These are phyloP conservation scores for Fusarium hostae DNA, from an alignment of 2,329 filamentous ascomycete species.

Conservation along the genomic window DNA sequence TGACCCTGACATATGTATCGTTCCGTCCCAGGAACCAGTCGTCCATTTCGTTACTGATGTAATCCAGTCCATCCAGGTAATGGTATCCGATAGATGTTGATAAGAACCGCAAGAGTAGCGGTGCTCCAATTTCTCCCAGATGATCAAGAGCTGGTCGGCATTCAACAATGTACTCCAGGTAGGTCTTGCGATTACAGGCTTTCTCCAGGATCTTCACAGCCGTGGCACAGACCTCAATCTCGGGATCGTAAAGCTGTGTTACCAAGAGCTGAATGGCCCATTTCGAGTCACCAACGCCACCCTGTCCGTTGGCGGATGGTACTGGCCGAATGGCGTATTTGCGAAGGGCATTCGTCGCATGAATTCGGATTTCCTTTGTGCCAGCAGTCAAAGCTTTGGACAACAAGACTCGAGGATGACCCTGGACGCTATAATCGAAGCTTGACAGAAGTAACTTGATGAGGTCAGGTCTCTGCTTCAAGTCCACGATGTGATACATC, in stretches of 20 bases:
- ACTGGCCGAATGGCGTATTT: conserved; percentile 77
- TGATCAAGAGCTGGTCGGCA: conserved; percentile 95
- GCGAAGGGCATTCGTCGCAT: conserved; percentile 85
- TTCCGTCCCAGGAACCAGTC: conserved; percentile 99
- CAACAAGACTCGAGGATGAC: conserved; percentile 89
- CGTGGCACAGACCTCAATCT: conserved; percentile 95
- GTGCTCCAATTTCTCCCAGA: conserved; percentile 94
- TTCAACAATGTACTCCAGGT: conserved; percentile 95
- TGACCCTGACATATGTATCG: conserved; percentile 92
- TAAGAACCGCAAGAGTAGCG: conserved; percentile 88
- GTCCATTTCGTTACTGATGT: conserved; percentile 99
- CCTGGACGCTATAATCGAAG: conserved; percentile 90
- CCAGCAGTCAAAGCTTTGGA: conserved; percentile 94
- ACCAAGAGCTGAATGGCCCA: conserved; percentile 98
- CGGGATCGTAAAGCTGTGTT: conserved; percentile 97
- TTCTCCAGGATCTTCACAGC: conserved; percentile 98
- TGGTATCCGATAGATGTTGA: conserved; percentile 98
- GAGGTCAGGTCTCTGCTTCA: conserved; percentile 89
- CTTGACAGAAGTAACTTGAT: conserved; percentile 89
- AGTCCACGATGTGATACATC: conserved; percentile 97
- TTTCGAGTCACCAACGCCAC: conserved; percentile 74
- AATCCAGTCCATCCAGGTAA: conserved; percentile 95
- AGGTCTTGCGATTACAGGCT: conserved; percentile 90
- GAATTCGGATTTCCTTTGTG: conserved; percentile 90
- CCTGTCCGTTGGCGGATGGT: conserved; percentile 52